Evolutionary conservation across 179 eudicot genomes (phyloP), one percentile per base, ranked within the genome.

Genomic region (Drosera spatulata): DNA sequence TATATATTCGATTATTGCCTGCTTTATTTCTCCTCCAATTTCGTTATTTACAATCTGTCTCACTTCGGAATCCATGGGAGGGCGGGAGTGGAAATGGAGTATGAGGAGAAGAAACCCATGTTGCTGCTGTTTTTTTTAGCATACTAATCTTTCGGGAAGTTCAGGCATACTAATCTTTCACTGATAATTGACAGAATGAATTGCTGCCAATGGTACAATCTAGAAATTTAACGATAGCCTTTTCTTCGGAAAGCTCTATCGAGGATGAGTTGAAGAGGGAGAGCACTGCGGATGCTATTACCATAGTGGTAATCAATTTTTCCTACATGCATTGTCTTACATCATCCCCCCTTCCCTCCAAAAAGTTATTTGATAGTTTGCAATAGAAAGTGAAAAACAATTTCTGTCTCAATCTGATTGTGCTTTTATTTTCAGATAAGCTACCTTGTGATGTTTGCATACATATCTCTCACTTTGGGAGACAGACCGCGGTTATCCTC

Each of bases 361-460:
- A n/a, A n/a, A n/a, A n/a, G n/a, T n/a, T n/a, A n/a, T n/a, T n/a
- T n/a, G n/a, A n/a, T n/a, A n/a, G n/a, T n/a, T n/a, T n/a, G n/a
- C n/a, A n/a, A n/a, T n/a, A n/a, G n/a, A n/a, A n/a, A n/a, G n/a
- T n/a, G n/a, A n/a, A n/a, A n/a, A n/a, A n/a, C n/a, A n/a, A n/a
- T n/a, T n/a, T n/a, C n/a, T n/a, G n/a, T n/a, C n/a, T n/a, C n/a
- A n/a, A n/a, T n/a, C n/a, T n/a, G n/a, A n/a, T n/a, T n/a, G 44
- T 53, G 33, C 60, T 56, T 44, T 10, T 22, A 52, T 58, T 61
- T 69, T 62, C 95, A 94, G 99, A 83, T 94, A 80, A 94, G 99
- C 82, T 94, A 94, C 73, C 95, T 94, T 67, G 99, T 90, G 80
- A 94, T 94, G 99, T 94, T 94, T 85, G 99, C 97, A 66, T 94